These are phyloP conservation scores for Funneliformis geosporum DNA, from an alignment of 192 early-diverging fungal species.

Conservation along the genomic window DNA sequence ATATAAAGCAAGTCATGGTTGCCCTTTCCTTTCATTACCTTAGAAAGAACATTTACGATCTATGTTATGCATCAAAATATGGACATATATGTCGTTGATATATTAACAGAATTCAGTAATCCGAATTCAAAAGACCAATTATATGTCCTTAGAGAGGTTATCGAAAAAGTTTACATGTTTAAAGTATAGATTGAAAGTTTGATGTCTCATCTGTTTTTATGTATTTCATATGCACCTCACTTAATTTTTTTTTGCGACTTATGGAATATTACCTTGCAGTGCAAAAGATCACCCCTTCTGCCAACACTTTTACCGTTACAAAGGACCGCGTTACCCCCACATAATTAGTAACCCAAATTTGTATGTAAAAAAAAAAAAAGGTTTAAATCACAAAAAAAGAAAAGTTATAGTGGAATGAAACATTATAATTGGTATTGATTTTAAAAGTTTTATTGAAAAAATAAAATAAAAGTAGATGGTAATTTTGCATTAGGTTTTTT, in stretches of 20 bases:
- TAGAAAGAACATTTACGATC: conserved; percentile 13
- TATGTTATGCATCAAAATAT: conserved; percentile 2
- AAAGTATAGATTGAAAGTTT: conserved; percentile 22
- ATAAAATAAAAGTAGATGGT: too few species aligned
- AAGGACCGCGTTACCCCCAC: too few species aligned
- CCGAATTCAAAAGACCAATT: conserved; percentile 25
- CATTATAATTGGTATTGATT: too few species aligned
- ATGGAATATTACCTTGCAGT: conserved; percentile 23
- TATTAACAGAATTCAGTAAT: conserved; percentile 15
- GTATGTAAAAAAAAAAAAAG: too few species aligned
- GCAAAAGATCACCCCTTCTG: conserved; percentile 24
- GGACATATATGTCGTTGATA: conserved; percentile 20
- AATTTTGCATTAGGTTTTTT: too few species aligned
- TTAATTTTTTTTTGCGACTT: conserved; percentile 10
- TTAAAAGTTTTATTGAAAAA: too few species aligned
- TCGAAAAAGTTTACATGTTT: conserved; percentile 23
- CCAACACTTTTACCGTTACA: conserved; percentile 12
- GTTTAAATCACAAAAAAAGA: too few species aligned
- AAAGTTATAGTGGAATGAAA: too few species aligned
- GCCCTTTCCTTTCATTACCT: neutral
- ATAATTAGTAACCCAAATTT: too few species aligned
- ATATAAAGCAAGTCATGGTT: neutral
- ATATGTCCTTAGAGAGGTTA: conserved; percentile 15
- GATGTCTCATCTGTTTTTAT: conserved; percentile 12
- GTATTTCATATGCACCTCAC: neutral